Evolutionary conservation across 176 grass and related monocot genomes (phyloP), one percentile per base, ranked within the genome.

Genomic region (Cenchrus fungigraminus): DNA sequence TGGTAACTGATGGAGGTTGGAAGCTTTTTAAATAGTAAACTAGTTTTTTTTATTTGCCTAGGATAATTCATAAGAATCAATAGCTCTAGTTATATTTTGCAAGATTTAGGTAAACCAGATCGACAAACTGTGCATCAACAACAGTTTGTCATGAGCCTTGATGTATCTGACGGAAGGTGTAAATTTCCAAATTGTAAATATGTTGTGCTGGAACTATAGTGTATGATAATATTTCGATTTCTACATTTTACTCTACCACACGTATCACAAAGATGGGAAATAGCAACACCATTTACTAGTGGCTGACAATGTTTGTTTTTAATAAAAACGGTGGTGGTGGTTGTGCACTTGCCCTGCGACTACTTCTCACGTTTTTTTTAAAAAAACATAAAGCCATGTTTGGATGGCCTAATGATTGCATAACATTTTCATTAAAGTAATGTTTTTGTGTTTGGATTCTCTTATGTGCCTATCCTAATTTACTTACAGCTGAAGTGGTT

Each of bases 401-500:
- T 45, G 44, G 44, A 68, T 29, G 46, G 20, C 69, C 19, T 31
- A 47, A 22, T 6, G n/a, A 32, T 11, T 40, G 0, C 40, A 16
- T 86, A 60, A 17, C 31, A 61, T 62, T 77, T 71, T 6, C 51
- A 43, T 78, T 28, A n/a, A 22, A 47, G 32, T 29, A 68, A 56
- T 4, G 1, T 63, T 63, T 34, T 73, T 53, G 31, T 69, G 13
- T 79, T 55, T 16, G 1, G 29, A 13, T 58, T 77, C 13, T 65
- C 65, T 58, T 76, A 57, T 57, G 37, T 55, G 52, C 84, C 45
- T 52, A 46, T 71, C 46, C 43, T 22, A n/a, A 28, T 89, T 87
- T 77, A 71, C 42, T 22, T 56, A 37, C 93, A 95, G 90, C 93
- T 92, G 82, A 85, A 63, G 86, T 95, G 80, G 71, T 92, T 69